Percentiles rank a stretch among this genome's conserved stretches.
Conservation (phyloP, 2,329 filamentous ascomycete species). For the Penicillium sp. region DNA sequence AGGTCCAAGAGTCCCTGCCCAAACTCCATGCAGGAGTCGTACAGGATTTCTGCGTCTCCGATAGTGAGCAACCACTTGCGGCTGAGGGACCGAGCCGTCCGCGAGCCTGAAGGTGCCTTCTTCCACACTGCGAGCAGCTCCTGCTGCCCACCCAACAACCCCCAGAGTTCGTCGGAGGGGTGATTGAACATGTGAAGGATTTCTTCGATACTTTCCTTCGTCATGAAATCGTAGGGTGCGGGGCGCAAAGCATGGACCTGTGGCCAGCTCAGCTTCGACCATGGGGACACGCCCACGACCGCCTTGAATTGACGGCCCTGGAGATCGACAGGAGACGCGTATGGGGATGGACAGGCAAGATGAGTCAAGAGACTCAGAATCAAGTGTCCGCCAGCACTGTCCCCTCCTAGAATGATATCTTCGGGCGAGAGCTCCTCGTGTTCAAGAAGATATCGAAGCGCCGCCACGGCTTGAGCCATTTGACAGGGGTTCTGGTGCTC, state of each 20-base stretch:
- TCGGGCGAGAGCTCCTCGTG: not conserved
- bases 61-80: not conserved
- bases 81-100: not conserved
- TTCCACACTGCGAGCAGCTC: not conserved
- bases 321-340: not conserved
- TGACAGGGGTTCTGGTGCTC: not conserved
- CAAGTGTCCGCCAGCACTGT: not conserved
- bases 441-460: not conserved
- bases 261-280: not conserved
- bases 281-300: not conserved
- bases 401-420: not conserved
- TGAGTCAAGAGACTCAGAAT: not conserved
- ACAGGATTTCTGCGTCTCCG: not conserved
- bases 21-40: not conserved
- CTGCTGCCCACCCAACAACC: not conserved
- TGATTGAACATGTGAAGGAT: not conserved
- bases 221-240: not conserved
- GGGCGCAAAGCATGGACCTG: not conserved
- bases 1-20: not conserved
- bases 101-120: not conserved
- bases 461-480: not conserved
- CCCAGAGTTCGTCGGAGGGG: not conserved
- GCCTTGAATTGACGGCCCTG: not conserved
- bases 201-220: not conserved
- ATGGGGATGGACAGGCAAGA: not conserved